A percentile compares a stretch with the other conserved stretches of the same genome.
Evolutionary conservation across 2,329 filamentous ascomycete species (phyloP).

Genomic region (Xylaria sp.): DNA sequence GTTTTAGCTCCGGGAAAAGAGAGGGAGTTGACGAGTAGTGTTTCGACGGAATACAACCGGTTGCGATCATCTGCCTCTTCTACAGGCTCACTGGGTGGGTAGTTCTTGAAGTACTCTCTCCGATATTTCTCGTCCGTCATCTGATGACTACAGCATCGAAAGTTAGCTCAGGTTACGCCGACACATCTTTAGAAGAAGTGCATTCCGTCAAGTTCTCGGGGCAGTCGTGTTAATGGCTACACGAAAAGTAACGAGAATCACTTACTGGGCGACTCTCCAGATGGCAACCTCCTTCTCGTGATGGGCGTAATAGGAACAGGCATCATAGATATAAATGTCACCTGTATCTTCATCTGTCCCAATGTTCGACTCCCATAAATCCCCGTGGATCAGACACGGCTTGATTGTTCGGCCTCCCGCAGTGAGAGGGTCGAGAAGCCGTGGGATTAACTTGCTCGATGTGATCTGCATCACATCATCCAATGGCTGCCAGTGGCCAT

Average conservation of each 20-base stretch:
- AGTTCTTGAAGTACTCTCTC: not conserved
- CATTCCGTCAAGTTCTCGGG: not conserved
- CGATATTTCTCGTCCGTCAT: not conserved
- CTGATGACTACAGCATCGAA: not conserved
- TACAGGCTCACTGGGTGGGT: not conserved
- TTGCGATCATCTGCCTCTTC: not conserved
- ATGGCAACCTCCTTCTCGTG: not conserved
- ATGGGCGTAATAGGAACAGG: not conserved
- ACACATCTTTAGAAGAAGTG: not conserved
- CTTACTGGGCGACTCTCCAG: not conserved
- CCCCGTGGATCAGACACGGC: not conserved
- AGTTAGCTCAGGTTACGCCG: not conserved
- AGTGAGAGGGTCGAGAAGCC: not conserved
- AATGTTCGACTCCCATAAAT: not conserved
- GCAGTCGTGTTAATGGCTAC: not conserved
- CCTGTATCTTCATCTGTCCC: not conserved
- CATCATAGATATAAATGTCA: not conserved
- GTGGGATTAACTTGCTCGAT: not conserved
- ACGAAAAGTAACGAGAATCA: not conserved
- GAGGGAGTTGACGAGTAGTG: not conserved
- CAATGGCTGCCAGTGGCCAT: not conserved
- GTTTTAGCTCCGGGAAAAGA: not conserved
- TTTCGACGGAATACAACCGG: not conserved
- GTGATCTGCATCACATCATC: not conserved
- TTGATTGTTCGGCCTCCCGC: not conserved